A percentile compares a stretch with the other conserved stretches of the same genome.
Evolutionary conservation across 306 rosid genomes (phyloP).

Genomic region (Rosa chinensis): DNA sequence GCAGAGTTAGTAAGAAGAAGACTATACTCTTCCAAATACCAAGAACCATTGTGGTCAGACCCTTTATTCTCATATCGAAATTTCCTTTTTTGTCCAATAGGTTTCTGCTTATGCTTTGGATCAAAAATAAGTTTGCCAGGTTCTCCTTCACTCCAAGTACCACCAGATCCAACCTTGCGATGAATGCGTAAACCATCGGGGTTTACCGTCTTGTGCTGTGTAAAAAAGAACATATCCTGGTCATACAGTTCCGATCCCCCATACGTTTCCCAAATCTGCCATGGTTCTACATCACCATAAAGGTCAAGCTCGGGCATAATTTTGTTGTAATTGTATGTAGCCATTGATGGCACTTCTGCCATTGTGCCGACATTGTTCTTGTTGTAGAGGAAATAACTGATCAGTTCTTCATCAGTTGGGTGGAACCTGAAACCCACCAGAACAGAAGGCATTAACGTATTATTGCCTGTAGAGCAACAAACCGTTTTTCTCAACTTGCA

Average conservation of each 20-base stretch:
- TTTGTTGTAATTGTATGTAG: background rate
- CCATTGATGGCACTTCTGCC: background rate
- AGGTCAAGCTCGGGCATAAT: background rate
- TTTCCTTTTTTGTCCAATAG: background rate
- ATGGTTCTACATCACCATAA: background rate
- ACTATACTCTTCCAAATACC: conserved; percentile 7
- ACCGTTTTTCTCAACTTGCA: background rate
- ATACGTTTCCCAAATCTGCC: background rate
- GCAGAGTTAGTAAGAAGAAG: background rate
- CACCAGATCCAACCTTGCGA: background rate
- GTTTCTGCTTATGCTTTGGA: background rate
- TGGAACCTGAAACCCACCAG: background rate
- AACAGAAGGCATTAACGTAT: background rate
- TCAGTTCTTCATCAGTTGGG: background rate
- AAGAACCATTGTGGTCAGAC: background rate
- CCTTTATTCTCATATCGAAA: background rate
- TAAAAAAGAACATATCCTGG: background rate
- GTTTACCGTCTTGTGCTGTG: background rate
- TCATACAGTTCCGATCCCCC: background rate
- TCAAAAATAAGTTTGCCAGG: background rate
- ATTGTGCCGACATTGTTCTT: background rate
- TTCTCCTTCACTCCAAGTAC: conserved; percentile 3
- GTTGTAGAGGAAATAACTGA: background rate
- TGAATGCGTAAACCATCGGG: background rate
- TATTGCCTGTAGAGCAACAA: background rate